Evolutionary conservation across 106 monocot genomes (phyloP).

Genomic region (Apostasia shenzhenica): DNA sequence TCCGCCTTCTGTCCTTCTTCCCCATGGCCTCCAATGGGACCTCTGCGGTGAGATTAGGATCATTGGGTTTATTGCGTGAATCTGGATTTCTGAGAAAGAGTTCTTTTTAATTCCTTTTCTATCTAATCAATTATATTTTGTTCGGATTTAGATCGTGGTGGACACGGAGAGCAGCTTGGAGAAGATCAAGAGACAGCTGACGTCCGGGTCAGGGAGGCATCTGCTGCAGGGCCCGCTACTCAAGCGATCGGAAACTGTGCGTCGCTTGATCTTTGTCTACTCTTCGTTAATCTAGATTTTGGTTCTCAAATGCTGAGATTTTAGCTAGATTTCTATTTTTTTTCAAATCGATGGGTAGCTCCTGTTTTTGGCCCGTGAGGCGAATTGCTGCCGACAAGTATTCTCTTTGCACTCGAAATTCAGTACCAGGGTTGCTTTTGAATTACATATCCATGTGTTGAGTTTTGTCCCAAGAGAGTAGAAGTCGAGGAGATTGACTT

Average conservation of each 20-base stretch:
- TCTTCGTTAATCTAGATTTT: background rate
- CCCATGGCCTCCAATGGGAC: slow-evolving; percentile 49
- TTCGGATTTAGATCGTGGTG: slow-evolving; percentile 29
- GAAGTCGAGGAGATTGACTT: no score
- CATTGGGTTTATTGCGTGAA: background rate
- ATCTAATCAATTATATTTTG: background rate
- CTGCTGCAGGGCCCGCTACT: slow-evolving; percentile 88
- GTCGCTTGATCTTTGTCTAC: background rate
- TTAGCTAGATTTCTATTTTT: background rate
- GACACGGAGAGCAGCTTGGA: slow-evolving; percentile 91
- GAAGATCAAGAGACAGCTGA: slow-evolving; percentile 90
- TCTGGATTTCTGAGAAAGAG: background rate
- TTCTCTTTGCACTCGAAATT: background rate
- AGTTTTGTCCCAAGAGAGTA: no score
- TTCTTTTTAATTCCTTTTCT: background rate
- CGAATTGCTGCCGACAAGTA: background rate
- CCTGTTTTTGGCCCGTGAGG: background rate
- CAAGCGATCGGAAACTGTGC: slow-evolving; percentile 94
- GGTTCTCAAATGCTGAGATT: background rate
- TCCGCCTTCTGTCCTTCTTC: background rate
- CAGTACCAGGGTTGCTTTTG: background rate
- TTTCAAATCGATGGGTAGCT: background rate
- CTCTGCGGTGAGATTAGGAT: slow-evolving; percentile 20
- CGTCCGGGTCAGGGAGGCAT: slow-evolving; percentile 65
- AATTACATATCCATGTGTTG: no score